Evolutionary conservation across 2,329 filamentous ascomycete species (phyloP), one percentile per base, ranked within the genome.

Genomic region (Xylariaceae sp.): DNA sequence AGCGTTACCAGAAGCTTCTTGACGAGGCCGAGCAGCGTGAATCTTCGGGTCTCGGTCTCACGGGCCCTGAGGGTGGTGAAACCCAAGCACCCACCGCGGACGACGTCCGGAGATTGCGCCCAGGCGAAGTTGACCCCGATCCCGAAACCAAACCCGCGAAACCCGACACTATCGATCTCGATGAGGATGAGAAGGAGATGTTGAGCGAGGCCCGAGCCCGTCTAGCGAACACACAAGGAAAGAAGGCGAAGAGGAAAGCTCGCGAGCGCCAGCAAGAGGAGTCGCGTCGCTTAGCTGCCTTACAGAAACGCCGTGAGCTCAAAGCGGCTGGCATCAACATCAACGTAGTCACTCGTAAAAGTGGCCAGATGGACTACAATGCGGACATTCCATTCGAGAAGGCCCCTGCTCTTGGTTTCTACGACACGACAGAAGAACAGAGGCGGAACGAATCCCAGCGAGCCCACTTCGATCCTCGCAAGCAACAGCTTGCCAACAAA

Each of bases 171-270:
- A 94, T 99, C 69, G 94, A 99, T 72, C 84, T 99, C 65, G 94
- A 99, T 69, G 94, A 99, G 70, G 94, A 99, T 68, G 94, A 99
- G 73, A 97, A 99, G 76, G 94, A 99, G 73, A 99, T 99, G 94
- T 74, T 99, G 67, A 96, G 92, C 69, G 94, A 99, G 75, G 94
- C 94, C 63, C 89, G 94, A 68, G 94, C 94, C 52, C 90, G 94
- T 74, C 77, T 99, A 60, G 94, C 94, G 59, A 99, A 99, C 67
- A 97, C 94, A 10, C 94, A 97, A 73, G 94, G 94, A 69, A 99
- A 99, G 75, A 99, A 99, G 76, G 94, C 94, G 6, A 99, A 99
- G 79, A 80, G 94, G 63, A 99, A 99, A 79, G 94, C 94, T 32
- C 84, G 94, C 66, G 94, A 99, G 72, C 82, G 94, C 59, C 92